These are phyloP conservation scores for Alternaria sp. DNA, from an alignment of 2,329 filamentous ascomycete genomes.

Conservation along the genomic window DNA sequence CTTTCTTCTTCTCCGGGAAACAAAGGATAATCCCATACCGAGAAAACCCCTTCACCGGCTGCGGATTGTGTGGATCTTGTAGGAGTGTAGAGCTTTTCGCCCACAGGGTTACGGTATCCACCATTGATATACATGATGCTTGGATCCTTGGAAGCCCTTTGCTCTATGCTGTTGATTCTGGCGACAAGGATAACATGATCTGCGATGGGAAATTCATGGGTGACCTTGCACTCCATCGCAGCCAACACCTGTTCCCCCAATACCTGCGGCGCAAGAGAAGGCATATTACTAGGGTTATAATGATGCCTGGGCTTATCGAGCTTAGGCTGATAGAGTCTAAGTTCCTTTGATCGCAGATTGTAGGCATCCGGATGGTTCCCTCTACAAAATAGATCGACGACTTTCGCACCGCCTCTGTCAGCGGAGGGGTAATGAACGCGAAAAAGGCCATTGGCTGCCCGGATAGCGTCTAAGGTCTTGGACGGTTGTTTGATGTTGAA, in stretches of 20 bases:
- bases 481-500: conserved; percentile 68
- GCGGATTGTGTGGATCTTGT: not conserved
- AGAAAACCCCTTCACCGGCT: not conserved
- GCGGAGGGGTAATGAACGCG: conserved; percentile 58
- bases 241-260: conserved; percentile 26
- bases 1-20: conserved; percentile 30
- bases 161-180: conserved; percentile 38
- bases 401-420: conserved; percentile 31
- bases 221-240: conserved; percentile 44
- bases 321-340: conserved; percentile 12
- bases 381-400: conserved; percentile 39
- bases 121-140: conserved; percentile 40
- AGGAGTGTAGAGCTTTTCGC: conserved; percentile 1
- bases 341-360: conserved; percentile 12
- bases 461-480: conserved; percentile 62
- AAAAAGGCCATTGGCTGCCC: conserved; percentile 50
- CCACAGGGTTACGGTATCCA: conserved; percentile 22
- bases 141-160: not conserved
- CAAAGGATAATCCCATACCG: conserved; percentile 22
- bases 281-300: not conserved
- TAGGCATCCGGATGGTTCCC: conserved; percentile 37
- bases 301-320: conserved; percentile 13
- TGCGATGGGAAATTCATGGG: conserved; percentile 48
- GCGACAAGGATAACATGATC: conserved; percentile 59
- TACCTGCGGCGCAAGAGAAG: conserved; percentile 26